Conservation (phyloP, 176 grass and related monocot genomes). For the Bothriochloa decipiens region DNA sequence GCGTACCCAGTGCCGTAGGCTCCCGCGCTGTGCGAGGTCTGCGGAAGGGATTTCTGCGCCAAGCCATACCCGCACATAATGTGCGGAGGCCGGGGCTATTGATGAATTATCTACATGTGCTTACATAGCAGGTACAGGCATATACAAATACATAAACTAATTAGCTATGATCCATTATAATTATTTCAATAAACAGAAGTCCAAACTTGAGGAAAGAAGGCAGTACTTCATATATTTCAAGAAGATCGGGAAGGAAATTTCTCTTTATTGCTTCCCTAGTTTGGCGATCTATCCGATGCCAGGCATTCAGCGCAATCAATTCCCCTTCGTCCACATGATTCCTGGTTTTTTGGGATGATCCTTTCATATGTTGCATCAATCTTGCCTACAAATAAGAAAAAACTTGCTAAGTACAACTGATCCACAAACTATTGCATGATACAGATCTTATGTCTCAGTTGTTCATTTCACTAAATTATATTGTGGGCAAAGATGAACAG, state of each 20-base stretch:
- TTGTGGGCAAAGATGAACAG: not conserved
- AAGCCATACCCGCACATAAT: too few species aligned
- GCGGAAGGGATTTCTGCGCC: too few species aligned
- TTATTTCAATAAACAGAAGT: not conserved
- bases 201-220: conserved; percentile 4
- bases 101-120: not conserved
- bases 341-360: conserved; percentile 42
- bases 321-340: conserved; percentile 57
- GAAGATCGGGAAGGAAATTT: conserved; percentile 73
- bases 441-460: too few species aligned
- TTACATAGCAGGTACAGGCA: not conserved
- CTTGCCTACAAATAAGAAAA: conserved; percentile 48
- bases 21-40: too few species aligned
- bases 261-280: conserved; percentile 82
- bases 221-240: conserved; percentile 78
- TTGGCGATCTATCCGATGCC: conserved; percentile 72
- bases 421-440: too few species aligned
- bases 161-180: not conserved
- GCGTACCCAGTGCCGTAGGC: too few species aligned
- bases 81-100: too few species aligned
- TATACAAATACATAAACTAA: not conserved
- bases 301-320: conserved; percentile 64
- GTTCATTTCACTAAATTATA: conserved; percentile 1
- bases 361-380: conserved; percentile 60
- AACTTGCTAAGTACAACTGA: conserved; percentile 2